Base-by-base conservation (phyloP, 225 moss, liverwort and hornwort genomes). In the Straminergon stramineum region DNA sequence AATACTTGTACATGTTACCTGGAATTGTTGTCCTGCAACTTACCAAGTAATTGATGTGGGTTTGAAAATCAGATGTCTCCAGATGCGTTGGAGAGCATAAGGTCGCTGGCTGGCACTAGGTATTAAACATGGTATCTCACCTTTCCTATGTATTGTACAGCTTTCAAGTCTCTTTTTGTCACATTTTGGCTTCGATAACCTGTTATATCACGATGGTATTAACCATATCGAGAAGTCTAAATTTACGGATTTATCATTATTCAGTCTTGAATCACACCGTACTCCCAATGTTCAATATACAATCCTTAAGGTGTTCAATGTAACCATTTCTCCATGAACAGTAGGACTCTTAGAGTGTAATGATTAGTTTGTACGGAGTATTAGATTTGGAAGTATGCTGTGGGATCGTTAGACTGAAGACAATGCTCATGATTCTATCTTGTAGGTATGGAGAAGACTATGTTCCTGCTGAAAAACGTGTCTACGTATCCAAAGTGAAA, bases 381-480 rank as follows among this genome's bases (percentile, higher is more conserved):
- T 52, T 66, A 53, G 76, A 43, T 56, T n/a, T 87, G 51, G 79
- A 79, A 45, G 75, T 66, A 34, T 70, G n/a, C 62, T 64, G 57
- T 82, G 67, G 56, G 17, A 37, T 86, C 31, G 55, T 84, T 65
- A 63, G 69, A 52, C 37, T 83, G 77, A 57, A 85, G 68, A 37
- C 56, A 24, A 61, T 87, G 69, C 26, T 68, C 56, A 41, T 58
- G 52, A 75, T 70, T 45, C 51, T 76, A 34, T 90, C 74, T 60
- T 91, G 55, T 91, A 99, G 99, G 90, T 97, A 99, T 91, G 99
- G 99, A 74, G 52, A 89, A 82, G 88, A 95, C 52, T 93, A 91
- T 78, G 90, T 96, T 79, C 97, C 96, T 24, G 68, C 88, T 68
- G 91, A 96, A 79, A 95, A 92, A 60, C 96, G 95, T 41, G 91